phyloP scores from a whole-genome alignment of 2,329 filamentous ascomycete genomes.

The Verticillium longisporum region DNA sequence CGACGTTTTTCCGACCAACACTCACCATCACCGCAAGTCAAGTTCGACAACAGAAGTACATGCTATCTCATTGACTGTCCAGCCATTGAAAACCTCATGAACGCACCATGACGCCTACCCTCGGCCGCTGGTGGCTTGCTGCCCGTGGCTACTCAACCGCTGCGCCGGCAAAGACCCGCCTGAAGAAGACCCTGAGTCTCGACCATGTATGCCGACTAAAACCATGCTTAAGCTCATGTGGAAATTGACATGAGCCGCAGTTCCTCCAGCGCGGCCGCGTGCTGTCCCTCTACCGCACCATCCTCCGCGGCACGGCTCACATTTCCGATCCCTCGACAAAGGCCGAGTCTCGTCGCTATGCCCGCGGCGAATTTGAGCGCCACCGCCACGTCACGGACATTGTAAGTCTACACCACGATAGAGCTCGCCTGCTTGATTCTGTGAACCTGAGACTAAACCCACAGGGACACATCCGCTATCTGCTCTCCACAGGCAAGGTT shows the following conservation, averaged over 20 bases:
- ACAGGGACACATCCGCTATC: slow-evolving; percentile 54
- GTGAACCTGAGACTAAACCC: background rate
- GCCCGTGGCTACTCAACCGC: slow-evolving; percentile 30
- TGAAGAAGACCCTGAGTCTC: slow-evolving; percentile 42
- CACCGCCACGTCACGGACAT: slow-evolving; percentile 49
- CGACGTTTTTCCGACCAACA: background rate
- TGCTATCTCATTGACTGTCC: background rate
- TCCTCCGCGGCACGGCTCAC: slow-evolving; percentile 45
- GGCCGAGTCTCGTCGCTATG: slow-evolving; percentile 49
- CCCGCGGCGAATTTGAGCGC: slow-evolving; percentile 54
- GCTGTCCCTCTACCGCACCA: slow-evolving; percentile 50
- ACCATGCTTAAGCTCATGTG: background rate
- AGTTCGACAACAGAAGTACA: background rate
- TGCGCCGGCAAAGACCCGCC: slow-evolving; percentile 22
- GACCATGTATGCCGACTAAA: slow-evolving; percentile 43
- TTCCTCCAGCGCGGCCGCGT: slow-evolving; percentile 52
- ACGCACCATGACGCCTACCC: background rate
- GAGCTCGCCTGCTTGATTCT: no score
- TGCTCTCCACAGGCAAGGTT: slow-evolving; percentile 58
- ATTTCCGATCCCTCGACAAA: slow-evolving; percentile 45
- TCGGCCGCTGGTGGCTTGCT: slow-evolving; percentile 1
- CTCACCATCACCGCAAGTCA: background rate
- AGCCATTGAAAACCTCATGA: background rate
- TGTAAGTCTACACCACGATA: slow-evolving; percentile 27
- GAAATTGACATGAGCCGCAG: slow-evolving; percentile 22